phyloP scores from a whole-genome alignment of 192 early-diverging fungal genomes.

The Backusella macrospora region DNA sequence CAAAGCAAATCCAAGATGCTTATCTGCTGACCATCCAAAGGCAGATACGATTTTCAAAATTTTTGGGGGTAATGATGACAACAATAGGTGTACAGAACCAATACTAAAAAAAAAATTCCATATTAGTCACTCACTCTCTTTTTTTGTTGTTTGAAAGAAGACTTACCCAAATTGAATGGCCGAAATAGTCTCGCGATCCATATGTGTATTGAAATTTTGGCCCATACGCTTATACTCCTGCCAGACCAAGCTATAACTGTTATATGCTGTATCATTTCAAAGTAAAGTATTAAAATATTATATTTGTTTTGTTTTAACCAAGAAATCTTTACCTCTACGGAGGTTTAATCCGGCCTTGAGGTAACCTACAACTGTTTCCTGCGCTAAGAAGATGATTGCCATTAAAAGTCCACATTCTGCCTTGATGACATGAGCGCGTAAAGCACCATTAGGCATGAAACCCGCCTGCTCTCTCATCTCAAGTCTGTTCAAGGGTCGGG shows the following conservation, averaged over 20 bases:
- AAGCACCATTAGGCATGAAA: conserved; percentile 54
- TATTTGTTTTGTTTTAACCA: conserved; percentile 31
- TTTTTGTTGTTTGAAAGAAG: background rate
- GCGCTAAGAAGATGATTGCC: conserved; percentile 47
- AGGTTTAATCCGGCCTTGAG: conserved; percentile 57
- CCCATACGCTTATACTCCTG: conserved; percentile 47
- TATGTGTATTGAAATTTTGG: conserved; percentile 33
- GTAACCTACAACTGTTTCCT: conserved; percentile 57
- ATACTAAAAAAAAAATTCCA: conserved; percentile 23
- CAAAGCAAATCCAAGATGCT: conserved; percentile 57
- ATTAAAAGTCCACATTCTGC: conserved; percentile 56
- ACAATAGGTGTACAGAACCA: conserved; percentile 39
- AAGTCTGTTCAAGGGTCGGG: conserved; percentile 24
- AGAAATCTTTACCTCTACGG: conserved; percentile 52
- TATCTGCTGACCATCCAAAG: conserved; percentile 58
- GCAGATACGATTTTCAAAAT: conserved; percentile 48
- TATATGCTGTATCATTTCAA: conserved; percentile 28
- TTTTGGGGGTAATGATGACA: conserved; percentile 37
- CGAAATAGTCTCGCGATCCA: conserved; percentile 42
- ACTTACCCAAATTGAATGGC: conserved; percentile 45
- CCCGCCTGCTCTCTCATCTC: conserved; percentile 21
- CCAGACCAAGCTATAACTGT: conserved; percentile 43
- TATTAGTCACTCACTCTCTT: background rate
- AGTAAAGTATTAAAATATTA: background rate
- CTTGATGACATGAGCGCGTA: conserved; percentile 54